These are phyloP conservation scores for Monascus ruber DNA, from an alignment of 2,329 filamentous ascomycete species.

Conservation along the genomic window DNA sequence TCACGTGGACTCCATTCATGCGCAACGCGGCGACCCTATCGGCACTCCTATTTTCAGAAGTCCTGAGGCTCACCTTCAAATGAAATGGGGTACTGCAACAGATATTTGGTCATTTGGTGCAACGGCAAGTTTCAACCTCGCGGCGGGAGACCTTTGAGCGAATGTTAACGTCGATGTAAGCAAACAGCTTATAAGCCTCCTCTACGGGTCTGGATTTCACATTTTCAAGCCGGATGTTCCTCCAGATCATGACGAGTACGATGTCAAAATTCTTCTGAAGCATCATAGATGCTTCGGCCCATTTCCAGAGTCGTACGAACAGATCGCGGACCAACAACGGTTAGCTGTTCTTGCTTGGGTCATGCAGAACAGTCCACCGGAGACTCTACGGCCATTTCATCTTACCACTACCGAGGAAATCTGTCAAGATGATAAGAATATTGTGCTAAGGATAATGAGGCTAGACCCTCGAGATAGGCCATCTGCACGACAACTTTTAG, in stretches of 20 bases:
- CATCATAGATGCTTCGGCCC: slow-evolving; percentile 13
- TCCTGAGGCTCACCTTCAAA: slow-evolving; percentile 13
- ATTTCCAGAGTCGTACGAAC: slow-evolving; percentile 10
- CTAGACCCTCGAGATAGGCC: slow-evolving; percentile 1
- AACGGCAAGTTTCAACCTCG: slow-evolving; percentile 5
- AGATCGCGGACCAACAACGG: slow-evolving; percentile 9
- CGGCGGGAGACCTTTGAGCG: not conserved
- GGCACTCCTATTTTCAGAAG: slow-evolving; percentile 11
- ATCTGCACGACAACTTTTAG: not conserved
- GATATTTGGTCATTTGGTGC: slow-evolving; percentile 18
- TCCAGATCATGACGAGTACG: slow-evolving; percentile 11
- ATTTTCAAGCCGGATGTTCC: slow-evolving; percentile 13
- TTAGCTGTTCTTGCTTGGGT: slow-evolving; percentile 6
- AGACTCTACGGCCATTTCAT: slow-evolving; percentile 9
- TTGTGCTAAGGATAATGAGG: slow-evolving; percentile 1
- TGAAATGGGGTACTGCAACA: slow-evolving; percentile 13
- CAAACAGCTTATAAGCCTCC: slow-evolving; percentile 10
- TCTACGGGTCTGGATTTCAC: slow-evolving; percentile 10
- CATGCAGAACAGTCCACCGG: slow-evolving; percentile 8
- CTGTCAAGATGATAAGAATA: slow-evolving; percentile 2
- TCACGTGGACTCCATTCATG: slow-evolving; percentile 6
- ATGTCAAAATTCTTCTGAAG: slow-evolving; percentile 13
- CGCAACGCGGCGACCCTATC: slow-evolving; percentile 8
- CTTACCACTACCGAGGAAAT: slow-evolving; percentile 1
- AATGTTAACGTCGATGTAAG: not conserved